These are phyloP conservation scores for Stentor coeruleus DNA, from an alignment of 73 alveolate species.

Conservation along the genomic window DNA sequence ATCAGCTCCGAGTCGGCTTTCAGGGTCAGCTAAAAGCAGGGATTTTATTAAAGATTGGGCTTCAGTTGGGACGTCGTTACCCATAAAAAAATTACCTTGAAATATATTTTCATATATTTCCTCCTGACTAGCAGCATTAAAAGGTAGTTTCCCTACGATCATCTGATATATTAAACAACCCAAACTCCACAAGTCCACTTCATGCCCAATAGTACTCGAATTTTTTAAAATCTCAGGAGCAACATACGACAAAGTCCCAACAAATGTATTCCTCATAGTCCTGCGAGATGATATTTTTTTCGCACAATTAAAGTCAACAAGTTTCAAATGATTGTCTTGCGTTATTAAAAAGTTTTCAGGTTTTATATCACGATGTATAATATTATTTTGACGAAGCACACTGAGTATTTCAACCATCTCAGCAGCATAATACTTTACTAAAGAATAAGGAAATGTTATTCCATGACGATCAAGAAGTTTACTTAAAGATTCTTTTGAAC, in stretches of 20 bases:
- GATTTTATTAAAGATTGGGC: slow-evolving; percentile 3
- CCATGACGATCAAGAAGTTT: slow-evolving; percentile 29
- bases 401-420: slow-evolving; percentile 38
- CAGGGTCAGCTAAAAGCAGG: slow-evolving; percentile 20
- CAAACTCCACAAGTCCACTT: slow-evolving; percentile 50
- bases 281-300: slow-evolving; percentile 10
- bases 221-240: slow-evolving; percentile 55
- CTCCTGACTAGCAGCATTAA: slow-evolving; percentile 32
- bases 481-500: slow-evolving; percentile 42
- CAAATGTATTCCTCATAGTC: not conserved
- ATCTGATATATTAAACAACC: slow-evolving; percentile 44
- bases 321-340: slow-evolving; percentile 40
- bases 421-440: slow-evolving; percentile 46
- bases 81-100: slow-evolving; percentile 35
- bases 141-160: slow-evolving; percentile 48
- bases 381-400: not conserved
- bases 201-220: slow-evolving; percentile 26
- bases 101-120: slow-evolving; percentile 34
- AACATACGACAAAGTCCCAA: slow-evolving; percentile 52
- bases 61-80: slow-evolving; percentile 26
- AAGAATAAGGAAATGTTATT: slow-evolving; percentile 26
- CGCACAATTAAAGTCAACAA: slow-evolving; percentile 51
- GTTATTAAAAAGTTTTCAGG: slow-evolving; percentile 46
- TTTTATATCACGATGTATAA: slow-evolving; percentile 53
- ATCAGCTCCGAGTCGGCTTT: slow-evolving; percentile 24